A percentile compares a stretch with the other conserved stretches of the same genome.
These are phyloP conservation scores for Heterobasidion annosum DNA, from an alignment of 1,284 basidiomycete species.

Conservation along the genomic window DNA sequence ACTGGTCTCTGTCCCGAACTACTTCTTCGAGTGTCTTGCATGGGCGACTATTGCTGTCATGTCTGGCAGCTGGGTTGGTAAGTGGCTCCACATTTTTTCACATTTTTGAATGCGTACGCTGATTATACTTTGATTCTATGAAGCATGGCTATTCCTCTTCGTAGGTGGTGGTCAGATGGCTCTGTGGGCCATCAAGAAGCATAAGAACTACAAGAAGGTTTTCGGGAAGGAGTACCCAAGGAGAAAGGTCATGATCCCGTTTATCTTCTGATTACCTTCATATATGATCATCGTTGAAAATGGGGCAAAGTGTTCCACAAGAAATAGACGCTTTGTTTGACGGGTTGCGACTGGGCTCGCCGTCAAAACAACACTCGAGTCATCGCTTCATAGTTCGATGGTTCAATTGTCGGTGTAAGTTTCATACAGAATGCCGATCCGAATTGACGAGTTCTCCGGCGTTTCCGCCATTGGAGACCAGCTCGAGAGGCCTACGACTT, in stretches of 20 bases:
- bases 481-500: too few species aligned
- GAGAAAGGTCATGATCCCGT: slow-evolving; percentile 80
- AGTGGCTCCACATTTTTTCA: slow-evolving; percentile 17
- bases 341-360: too few species aligned
- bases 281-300: not conserved
- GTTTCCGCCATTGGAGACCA: too few species aligned
- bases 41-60: slow-evolving; percentile 74
- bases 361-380: too few species aligned
- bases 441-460: too few species aligned
- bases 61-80: slow-evolving; percentile 75
- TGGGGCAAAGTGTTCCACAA: too few species aligned
- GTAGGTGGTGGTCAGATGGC: slow-evolving; percentile 72
- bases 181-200: slow-evolving; percentile 90
- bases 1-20: slow-evolving; percentile 86
- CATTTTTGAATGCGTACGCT: not conserved
- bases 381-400: too few species aligned
- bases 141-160: slow-evolving; percentile 68
- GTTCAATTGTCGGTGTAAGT: too few species aligned
- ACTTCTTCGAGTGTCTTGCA: slow-evolving; percentile 83
- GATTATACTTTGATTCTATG: not conserved
- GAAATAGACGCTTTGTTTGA: too few species aligned
- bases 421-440: too few species aligned
- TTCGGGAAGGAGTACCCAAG: slow-evolving; percentile 83
- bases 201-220: slow-evolving; percentile 86
- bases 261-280: slow-evolving; percentile 37